Percentiles rank a stretch among this genome's conserved stretches.
These are phyloP conservation scores for Chrysanthemum seticuspe DNA, from an alignment of 129 eudicot species.

Conservation along the genomic window DNA sequence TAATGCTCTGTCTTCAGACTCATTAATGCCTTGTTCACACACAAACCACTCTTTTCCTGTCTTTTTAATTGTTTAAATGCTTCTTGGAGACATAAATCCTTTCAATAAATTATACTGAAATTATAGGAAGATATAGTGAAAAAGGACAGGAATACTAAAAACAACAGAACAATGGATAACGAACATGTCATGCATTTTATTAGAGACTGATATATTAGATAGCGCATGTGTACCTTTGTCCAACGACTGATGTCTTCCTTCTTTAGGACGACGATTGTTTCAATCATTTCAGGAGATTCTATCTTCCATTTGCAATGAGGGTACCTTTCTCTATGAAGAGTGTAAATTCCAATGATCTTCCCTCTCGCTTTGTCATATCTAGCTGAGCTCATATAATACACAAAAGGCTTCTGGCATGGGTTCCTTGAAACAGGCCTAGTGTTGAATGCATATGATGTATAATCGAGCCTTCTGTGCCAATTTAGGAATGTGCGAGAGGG, in stretches of 20 bases:
- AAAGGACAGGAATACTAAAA: background rate
- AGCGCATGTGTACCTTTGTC: constrained; percentile 48
- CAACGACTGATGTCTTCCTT: constrained; percentile 58
- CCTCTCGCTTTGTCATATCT: constrained; percentile 45
- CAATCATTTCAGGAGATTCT: constrained; percentile 57
- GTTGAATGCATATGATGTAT: constrained; percentile 53
- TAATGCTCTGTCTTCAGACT: background rate
- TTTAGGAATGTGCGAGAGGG: constrained; percentile 60
- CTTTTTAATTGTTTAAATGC: too few relatives aligned
- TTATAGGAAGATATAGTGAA: too few relatives aligned
- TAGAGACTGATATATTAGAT: background rate
- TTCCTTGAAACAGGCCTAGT: constrained; percentile 48
- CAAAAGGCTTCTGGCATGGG: background rate
- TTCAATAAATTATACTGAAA: too few relatives aligned
- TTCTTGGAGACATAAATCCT: too few relatives aligned
- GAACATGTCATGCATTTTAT: background rate
- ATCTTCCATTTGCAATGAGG: constrained; percentile 63
- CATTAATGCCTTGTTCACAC: too few relatives aligned
- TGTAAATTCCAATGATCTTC: constrained; percentile 53
- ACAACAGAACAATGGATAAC: too few relatives aligned
- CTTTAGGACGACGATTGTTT: constrained; percentile 50
- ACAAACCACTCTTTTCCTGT: too few relatives aligned
- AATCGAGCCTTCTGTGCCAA: constrained; percentile 52
- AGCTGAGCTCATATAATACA: constrained; percentile 16
- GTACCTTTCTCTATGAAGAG: constrained; percentile 42